Evolutionary conservation across 352 stramenopile species (phyloP), one percentile per base, ranked within the genome.

Genomic region (Globisporangium paroecandrum): DNA sequence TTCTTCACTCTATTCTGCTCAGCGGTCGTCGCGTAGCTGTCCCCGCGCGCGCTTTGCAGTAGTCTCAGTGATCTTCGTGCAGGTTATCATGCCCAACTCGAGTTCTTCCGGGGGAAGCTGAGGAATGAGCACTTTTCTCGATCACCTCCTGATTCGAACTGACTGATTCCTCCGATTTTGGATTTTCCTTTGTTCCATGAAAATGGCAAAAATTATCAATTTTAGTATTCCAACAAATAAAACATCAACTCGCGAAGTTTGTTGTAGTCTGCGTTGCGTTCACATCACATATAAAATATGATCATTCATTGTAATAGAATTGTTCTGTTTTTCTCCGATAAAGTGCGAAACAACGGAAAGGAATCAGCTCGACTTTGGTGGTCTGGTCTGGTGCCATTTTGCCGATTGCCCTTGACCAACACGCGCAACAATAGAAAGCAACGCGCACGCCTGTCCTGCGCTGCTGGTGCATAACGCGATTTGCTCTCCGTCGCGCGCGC

Each of bases 341-440:
- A 43, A 60, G 25, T 60, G 8, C 55, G 29, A 46, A 34, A 1
- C 29, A 32, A 25, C 18, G 36, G 36, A 36, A 58, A 36, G 5
- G 27, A 60, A 60, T 41, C 18, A 60, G 55, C 3, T 12, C 6
- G 2, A 12, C 43, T 36, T 43, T 60, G 27, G 6, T 60, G 55
- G 55, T 46, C 38, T 59, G 49, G 20, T 56, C 54, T 60, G 27
- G 55, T 60, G 55, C 55, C 29, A 34, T 34, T 58, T 60, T 43
- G 29, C 18, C 24, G 55, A 43, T 59, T 43, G 55, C 55, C 18
- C 41, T 59, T 27, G 25, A 29, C 49, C n/a, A 29, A 38, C 54
- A n/a, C n/a, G n/a, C 3, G 25, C 53, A 58, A 13, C 53, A 59
- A 29, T n/a, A 58, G 51, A 58, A 38, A 58, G 53, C 53, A 13